phyloP scores from a whole-genome alignment of 305 asterid species.

The Coffea humblotiana region DNA sequence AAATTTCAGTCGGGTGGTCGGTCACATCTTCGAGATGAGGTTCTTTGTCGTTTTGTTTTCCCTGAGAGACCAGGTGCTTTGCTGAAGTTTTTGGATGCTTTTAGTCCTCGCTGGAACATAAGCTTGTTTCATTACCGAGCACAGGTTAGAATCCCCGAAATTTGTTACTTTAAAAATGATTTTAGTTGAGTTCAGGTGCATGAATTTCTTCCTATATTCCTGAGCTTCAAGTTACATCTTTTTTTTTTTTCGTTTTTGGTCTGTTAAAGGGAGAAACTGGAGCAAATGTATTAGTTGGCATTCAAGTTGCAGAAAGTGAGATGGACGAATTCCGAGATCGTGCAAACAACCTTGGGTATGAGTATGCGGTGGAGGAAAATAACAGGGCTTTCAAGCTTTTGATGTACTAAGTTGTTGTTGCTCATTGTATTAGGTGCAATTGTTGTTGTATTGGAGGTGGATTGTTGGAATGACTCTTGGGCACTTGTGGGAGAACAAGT shows the following conservation, averaged over 20 bases:
- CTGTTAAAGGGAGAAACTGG: constrained; percentile 72
- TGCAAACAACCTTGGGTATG: constrained; percentile 72
- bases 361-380: constrained; percentile 63
- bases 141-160: constrained; percentile 50
- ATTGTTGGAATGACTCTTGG: neutral
- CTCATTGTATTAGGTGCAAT: neutral
- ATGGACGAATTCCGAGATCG: constrained; percentile 56
- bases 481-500: neutral
- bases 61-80: constrained; percentile 94
- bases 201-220: neutral
- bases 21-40: constrained; percentile 68
- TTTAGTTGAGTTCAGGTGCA: constrained; percentile 1
- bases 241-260: neutral
- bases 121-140: constrained; percentile 92
- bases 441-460: neutral
- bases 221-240: neutral
- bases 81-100: constrained; percentile 78
- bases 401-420: constrained; percentile 51
- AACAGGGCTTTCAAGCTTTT: constrained; percentile 71
- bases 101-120: constrained; percentile 96
- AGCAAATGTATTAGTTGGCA: constrained; percentile 90
- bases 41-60: constrained; percentile 80
- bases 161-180: neutral
- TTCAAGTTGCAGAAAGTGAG: constrained; percentile 71
- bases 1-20: constrained; percentile 89